Base-by-base conservation (phyloP, 2,329 filamentous ascomycete genomes). In the Diaporthe sp. region DNA sequence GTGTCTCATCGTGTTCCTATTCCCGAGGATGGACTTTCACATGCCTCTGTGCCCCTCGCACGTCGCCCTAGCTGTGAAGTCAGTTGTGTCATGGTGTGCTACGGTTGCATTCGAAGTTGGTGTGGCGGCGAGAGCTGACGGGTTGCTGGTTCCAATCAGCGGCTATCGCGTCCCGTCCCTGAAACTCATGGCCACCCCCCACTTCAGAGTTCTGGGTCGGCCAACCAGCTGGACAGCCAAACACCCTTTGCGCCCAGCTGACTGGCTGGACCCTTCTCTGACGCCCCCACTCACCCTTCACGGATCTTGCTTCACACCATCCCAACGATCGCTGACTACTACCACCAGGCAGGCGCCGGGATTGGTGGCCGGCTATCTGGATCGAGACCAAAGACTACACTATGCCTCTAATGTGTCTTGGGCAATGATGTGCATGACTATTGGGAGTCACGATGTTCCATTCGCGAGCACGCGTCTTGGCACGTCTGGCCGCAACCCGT, bases 341-440 rank as follows among this genome's bases (percentile, higher is more conserved):
- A 37, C 22, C 22, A 12, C 58, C 44, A 20, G 39, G 57, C 44
- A 55, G 44, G 47, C 58, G 34, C 71, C 47, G 44, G 49, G 47
- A 65, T 73, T 63, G 60, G 47, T 31, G 47, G 47, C 49, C 7
- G 44, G 9, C 47, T 34, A 17, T 34, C 71, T 55, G 37, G n/a
- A 15, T 63, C 28, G 25, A 53, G 12, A 51, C 55, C 44, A 28
- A 42, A 44, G 9, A 53, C 42, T 15, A 60, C 44, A 42, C 42
- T 39, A 51, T 17, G 67, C 37, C 47, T 28, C 42, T 61, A 72
- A 13, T 42, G 57, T 63, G n/a, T 37, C 47, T 73, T 15, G 58
- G 49, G 47, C 47, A 55, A 65, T 65, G 58, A 55, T 73, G 58
- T 63, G 60, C 47, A 55, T 63, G 71, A 73, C 71, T 65, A 65